These are phyloP conservation scores for Pochonia chlamydosporia DNA, from an alignment of 2,329 filamentous ascomycete genomes.

Conservation along the genomic window DNA sequence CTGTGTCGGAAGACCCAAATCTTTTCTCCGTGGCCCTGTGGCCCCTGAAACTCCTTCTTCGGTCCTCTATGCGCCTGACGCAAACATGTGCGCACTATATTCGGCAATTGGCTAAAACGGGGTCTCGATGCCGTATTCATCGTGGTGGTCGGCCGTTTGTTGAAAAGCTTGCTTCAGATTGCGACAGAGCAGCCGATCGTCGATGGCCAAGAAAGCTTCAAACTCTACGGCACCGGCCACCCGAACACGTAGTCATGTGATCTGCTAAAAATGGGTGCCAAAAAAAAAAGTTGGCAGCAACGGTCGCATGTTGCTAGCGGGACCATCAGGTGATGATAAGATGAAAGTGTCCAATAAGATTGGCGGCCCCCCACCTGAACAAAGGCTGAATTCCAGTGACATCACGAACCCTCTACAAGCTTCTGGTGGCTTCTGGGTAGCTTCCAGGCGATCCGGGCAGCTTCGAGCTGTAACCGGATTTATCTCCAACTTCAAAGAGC, in stretches of 20 bases:
- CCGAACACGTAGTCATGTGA: conserved; percentile 19
- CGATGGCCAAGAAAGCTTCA: conserved; percentile 1
- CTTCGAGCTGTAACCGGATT: conserved; percentile 11
- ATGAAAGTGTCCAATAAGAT: conserved; percentile 16
- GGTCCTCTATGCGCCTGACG: conserved; percentile 29
- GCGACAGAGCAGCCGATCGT: background rate
- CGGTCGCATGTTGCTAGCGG: background rate
- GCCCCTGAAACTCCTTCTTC: conserved; percentile 19
- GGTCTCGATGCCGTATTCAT: conserved; percentile 31
- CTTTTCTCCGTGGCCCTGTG: conserved; percentile 46
- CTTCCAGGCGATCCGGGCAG: conserved; percentile 16
- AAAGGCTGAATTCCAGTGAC: conserved; percentile 20
- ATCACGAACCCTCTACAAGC: conserved; percentile 25
- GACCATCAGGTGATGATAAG: conserved; percentile 22
- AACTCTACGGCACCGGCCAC: conserved; percentile 13
- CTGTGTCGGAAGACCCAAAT: conserved; percentile 52
- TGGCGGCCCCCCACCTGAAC: conserved; percentile 14
- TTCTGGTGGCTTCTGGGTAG: conserved; percentile 25
- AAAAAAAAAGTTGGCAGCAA: background rate
- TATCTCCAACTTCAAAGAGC: conserved; percentile 2
- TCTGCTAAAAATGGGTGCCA: background rate
- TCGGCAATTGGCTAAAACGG: conserved; percentile 36
- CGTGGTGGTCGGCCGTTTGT: conserved; percentile 14
- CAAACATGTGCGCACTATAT: conserved; percentile 34
- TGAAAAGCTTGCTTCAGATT: background rate